A percentile compares a stretch with the other conserved stretches of the same genome.
Evolutionary conservation across 805 yeast genomes (phyloP).

Genomic region (Yamadazyma laniorum): DNA sequence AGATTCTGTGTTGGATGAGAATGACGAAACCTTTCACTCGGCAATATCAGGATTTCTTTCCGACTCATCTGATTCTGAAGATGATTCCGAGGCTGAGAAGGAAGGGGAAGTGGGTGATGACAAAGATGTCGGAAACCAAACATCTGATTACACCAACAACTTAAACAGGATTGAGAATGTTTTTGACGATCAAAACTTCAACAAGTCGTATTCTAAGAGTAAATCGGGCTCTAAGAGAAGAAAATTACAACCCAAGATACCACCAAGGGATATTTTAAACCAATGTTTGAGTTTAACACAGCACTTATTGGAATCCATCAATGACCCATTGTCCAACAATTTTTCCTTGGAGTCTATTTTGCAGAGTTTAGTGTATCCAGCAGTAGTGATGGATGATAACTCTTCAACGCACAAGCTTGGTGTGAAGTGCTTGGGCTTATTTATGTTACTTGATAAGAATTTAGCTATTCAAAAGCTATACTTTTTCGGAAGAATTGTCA

Average conservation of each 20-base stretch:
- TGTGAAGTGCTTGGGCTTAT: constrained; percentile 72
- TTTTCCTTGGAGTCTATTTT: constrained; percentile 65
- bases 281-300: constrained; percentile 70
- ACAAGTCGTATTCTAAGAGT: constrained; percentile 2
- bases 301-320: constrained; percentile 64
- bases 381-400: constrained; percentile 52
- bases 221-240: constrained; percentile 20
- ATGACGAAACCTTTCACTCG: constrained; percentile 48
- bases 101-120: constrained; percentile 17
- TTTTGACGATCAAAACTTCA: constrained; percentile 15
- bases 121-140: constrained; percentile 18
- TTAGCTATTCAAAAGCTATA: constrained; percentile 64
- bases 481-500: constrained; percentile 66
- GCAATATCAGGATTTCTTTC: constrained; percentile 38
- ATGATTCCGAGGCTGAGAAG: constrained; percentile 20
- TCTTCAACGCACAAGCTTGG: constrained; percentile 62
- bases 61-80: constrained; percentile 19
- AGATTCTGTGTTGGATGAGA: constrained; percentile 55
- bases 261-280: constrained; percentile 48
- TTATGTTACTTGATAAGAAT: constrained; percentile 63
- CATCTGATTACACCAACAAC: constrained; percentile 18
- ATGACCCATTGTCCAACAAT: constrained; percentile 63
- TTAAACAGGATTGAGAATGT: constrained; percentile 15
- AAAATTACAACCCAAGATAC: constrained; percentile 38
- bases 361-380: constrained; percentile 76